A percentile compares a stretch with the other conserved stretches of the same genome.
Evolutionary conservation across 73 alveolate species (phyloP).

Genomic region (Paramecium sexaurelia): DNA sequence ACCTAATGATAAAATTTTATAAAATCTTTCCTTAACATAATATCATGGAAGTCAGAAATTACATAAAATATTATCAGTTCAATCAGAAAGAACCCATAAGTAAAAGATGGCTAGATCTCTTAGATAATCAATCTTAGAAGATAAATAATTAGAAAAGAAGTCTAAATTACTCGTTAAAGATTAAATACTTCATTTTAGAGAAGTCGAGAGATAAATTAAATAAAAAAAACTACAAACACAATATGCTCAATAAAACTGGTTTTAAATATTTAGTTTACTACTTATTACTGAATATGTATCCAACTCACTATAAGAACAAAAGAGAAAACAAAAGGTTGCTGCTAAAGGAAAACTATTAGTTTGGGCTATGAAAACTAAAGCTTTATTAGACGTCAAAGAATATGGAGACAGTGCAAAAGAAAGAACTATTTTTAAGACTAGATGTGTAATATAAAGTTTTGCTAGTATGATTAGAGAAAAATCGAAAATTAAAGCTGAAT

Average conservation of each 20-base stretch:
- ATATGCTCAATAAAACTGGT: not conserved
- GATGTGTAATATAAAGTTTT: not conserved
- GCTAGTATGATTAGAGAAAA: not conserved
- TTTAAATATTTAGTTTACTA: not conserved
- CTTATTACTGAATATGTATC: not conserved
- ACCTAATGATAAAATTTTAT: not conserved
- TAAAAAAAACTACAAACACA: not conserved
- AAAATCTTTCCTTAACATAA: not conserved
- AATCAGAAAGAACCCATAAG: slow-evolving; percentile 21
- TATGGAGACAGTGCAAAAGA: slow-evolving; percentile 33
- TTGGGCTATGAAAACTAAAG: slow-evolving; percentile 36
- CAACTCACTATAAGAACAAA: not conserved
- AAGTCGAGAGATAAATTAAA: not conserved
- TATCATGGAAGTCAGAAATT: not conserved
- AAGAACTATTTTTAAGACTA: not conserved
- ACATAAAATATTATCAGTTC: not conserved
- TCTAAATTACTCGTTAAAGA: not conserved
- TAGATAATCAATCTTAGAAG: not conserved
- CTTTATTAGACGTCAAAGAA: slow-evolving; percentile 7
- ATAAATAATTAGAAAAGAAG: not conserved
- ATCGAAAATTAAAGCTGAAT: not conserved
- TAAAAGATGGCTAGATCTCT: not conserved
- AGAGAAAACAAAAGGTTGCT: not conserved
- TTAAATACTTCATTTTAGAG: not conserved
- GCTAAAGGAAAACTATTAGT: slow-evolving; percentile 27